A percentile compares a stretch with the other conserved stretches of the same genome.
These are phyloP conservation scores for Fusarium palustre DNA, from an alignment of 2,329 filamentous ascomycete species.

Conservation along the genomic window DNA sequence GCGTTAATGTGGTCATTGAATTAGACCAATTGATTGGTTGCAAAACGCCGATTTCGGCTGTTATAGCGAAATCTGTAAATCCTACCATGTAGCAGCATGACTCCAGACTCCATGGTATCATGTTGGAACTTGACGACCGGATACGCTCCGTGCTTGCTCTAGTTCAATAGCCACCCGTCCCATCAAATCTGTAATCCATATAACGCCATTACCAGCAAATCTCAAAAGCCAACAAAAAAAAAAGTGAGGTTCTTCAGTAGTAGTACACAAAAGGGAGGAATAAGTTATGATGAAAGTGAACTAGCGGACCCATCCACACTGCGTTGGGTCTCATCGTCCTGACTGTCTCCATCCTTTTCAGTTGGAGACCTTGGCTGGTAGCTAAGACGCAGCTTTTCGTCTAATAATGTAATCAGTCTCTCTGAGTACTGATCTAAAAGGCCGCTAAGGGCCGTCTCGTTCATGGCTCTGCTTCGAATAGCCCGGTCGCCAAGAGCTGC, in stretches of 20 bases:
- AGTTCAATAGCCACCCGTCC: slow-evolving; percentile 35
- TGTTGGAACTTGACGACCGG: slow-evolving; percentile 45
- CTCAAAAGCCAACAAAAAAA: slow-evolving; percentile 12
- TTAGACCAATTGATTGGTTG: slow-evolving; percentile 5
- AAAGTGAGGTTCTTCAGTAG: slow-evolving; percentile 9
- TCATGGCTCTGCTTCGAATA: slow-evolving; percentile 65
- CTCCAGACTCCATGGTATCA: slow-evolving; percentile 54
- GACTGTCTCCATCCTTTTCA: slow-evolving; percentile 47
- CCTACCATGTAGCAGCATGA: slow-evolving; percentile 27
- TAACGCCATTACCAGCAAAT: slow-evolving; percentile 39
- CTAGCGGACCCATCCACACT: slow-evolving; percentile 53
- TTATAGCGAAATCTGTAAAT: slow-evolving; percentile 29
- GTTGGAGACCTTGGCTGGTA: slow-evolving; percentile 50
- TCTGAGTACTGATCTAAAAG: slow-evolving; percentile 82
- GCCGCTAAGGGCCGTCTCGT: slow-evolving; percentile 69
- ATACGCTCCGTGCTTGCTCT: slow-evolving; percentile 32
- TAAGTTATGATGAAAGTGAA: slow-evolving; percentile 51
- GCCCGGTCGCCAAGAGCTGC: slow-evolving; percentile 70
- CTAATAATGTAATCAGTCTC: slow-evolving; percentile 75
- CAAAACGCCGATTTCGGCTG: slow-evolving; percentile 21
- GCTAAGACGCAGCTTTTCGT: slow-evolving; percentile 73
- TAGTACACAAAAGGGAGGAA: slow-evolving; percentile 10
- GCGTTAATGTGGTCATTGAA: too few species aligned
- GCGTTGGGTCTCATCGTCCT: slow-evolving; percentile 41
- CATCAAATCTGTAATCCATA: slow-evolving; percentile 24